Evolutionary conservation across 768 basidiomycete genomes (phyloP), one percentile per base, ranked within the genome.

Genomic region (Lepiota venenata): DNA sequence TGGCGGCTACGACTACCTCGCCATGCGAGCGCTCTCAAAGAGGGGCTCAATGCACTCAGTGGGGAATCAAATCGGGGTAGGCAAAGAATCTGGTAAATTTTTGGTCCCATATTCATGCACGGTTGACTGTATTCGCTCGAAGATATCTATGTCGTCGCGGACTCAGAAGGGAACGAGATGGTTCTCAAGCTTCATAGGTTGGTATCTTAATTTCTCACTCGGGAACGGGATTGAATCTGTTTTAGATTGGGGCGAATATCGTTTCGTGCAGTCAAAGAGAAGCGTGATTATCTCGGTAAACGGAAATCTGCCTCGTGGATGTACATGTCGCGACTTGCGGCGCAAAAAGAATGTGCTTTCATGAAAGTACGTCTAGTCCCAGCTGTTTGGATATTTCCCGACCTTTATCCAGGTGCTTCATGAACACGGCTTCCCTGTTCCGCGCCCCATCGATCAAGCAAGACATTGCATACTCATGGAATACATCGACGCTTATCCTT

Each of bases 281-380:
- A 98, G 66, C 79, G 97, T 56, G 97, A 99, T 65, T 99, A 98
- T 66, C 74, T 99, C 52, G 93, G 95, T 20, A 96, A 94, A 69
- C 82, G 97, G 39, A 93, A 93, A 70, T 91, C 88, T 15, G 96
- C 97, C 0, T 92, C 92, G 15, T 99, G 97, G 97, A 97, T 98
- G 94, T 98, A 98, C 71, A 92, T 99, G 91, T 95, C 93, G 18
- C 82, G 97, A 18, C 72, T 99, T 43, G 88, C 95, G 15, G 97
- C 97, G 8, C 88, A 96, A 73, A 98, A 98, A 66, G 97, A 99
- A 67, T 99, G 87, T 82, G 93, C 92, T 1, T 99, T 98, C 69
- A 96, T 99, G 92, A 98, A 97, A 79, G 96, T 93, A 45, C 22
- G 60, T 53, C 4, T 29, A 38, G 3, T 47, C 40, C n/a, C 18